Conservation (phyloP, 768 basidiomycete genomes). For the Xanthoconium stramineum region DNA sequence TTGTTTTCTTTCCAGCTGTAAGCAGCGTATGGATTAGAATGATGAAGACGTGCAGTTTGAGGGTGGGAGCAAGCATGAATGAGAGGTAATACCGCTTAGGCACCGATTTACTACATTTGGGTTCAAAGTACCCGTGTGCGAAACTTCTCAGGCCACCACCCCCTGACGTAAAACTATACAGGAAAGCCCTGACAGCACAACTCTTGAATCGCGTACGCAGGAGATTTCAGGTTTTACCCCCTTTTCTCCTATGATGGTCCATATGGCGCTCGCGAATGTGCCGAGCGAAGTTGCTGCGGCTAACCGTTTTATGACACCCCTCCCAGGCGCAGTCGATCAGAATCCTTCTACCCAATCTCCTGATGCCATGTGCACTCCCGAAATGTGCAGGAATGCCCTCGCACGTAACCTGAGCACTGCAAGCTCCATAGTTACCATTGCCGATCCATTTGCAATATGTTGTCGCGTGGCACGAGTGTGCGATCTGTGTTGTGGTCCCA, state of each 20-base stretch:
- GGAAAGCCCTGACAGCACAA: too few species aligned
- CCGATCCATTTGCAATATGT: neutral
- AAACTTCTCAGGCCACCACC: too few species aligned
- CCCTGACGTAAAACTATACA: too few species aligned
- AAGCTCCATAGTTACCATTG: neutral
- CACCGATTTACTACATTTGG: too few species aligned
- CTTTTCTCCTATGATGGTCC: neutral
- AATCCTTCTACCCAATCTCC: neutral
- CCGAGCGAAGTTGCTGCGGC: neutral
- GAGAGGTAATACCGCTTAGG: too few species aligned
- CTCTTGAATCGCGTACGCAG: too few species aligned
- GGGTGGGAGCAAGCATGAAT: too few species aligned
- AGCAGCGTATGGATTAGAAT: too few species aligned
- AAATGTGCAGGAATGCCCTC: neutral
- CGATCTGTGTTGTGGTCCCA: neutral
- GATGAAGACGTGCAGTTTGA: too few species aligned
- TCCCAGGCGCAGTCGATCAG: neutral
- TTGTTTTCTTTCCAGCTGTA: neutral
- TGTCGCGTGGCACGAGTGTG: neutral
- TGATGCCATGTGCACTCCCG: neutral
- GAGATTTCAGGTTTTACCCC: too few species aligned
- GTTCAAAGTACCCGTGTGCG: too few species aligned
- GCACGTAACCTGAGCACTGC: neutral
- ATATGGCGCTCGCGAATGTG: neutral
- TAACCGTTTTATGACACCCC: neutral